These are phyloP conservation scores for Basipetospora sp. DNA, from an alignment of 2,329 filamentous ascomycete genomes.

Conservation along the genomic window DNA sequence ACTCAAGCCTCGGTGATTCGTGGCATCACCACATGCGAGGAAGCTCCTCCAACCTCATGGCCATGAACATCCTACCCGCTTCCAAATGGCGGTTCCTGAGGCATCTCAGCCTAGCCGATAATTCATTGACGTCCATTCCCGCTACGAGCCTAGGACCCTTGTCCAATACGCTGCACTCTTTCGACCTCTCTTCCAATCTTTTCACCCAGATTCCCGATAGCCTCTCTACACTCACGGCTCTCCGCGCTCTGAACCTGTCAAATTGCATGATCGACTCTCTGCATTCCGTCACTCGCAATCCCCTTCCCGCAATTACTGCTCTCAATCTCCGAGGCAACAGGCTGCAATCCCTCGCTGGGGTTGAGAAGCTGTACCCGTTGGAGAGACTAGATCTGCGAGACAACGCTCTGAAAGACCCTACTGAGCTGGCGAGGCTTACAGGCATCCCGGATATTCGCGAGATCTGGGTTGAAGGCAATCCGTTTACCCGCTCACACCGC, in stretches of 20 bases:
- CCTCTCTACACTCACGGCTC: constrained; percentile 65
- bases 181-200: constrained; percentile 84
- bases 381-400: constrained; percentile 85
- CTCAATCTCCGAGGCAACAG: constrained; percentile 84
- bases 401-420: constrained; percentile 79
- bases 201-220: constrained; percentile 92
- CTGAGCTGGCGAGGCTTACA: constrained; percentile 76
- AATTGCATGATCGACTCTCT: constrained; percentile 96
- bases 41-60: constrained; percentile 65
- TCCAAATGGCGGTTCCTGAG: constrained; percentile 92
- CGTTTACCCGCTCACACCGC: constrained; percentile 74
- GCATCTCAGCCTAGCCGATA: constrained; percentile 83
- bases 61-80: constrained; percentile 56
- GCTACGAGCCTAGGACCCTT: constrained; percentile 64
- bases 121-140: constrained; percentile 68
- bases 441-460: constrained; percentile 83
- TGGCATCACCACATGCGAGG: constrained; percentile 43
- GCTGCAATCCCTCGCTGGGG: constrained; percentile 70
- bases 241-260: constrained; percentile 86
- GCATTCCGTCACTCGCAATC: constrained; percentile 70
- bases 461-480: constrained; percentile 84
- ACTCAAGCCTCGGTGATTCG: constrained; percentile 58
- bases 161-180: constrained; percentile 73
- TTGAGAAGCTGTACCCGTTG: constrained; percentile 75
- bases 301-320: constrained; percentile 82